phyloP scores from a whole-genome alignment of 257 asterid species.

The Solanum clarkiae region DNA sequence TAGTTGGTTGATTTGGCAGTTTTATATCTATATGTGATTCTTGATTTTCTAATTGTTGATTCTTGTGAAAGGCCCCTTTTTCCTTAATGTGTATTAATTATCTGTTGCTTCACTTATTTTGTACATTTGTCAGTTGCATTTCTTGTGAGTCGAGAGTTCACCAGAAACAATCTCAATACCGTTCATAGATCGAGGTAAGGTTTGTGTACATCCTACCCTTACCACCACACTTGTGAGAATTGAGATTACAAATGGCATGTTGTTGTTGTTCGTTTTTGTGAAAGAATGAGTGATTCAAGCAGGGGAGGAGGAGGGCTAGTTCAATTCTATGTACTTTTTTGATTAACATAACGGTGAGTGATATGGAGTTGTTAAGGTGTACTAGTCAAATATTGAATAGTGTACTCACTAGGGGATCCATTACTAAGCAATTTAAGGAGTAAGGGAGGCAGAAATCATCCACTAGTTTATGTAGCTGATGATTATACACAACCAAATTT shows the following conservation, averaged over 20 bases:
- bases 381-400: neutral
- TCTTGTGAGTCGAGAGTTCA: neutral
- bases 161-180: neutral
- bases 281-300: neutral
- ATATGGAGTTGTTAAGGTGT: neutral
- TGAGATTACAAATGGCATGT: neutral
- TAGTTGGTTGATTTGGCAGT: neutral
- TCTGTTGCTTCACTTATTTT: neutral
- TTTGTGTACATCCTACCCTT: neutral
- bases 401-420: neutral
- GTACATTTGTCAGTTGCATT: neutral
- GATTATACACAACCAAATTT: neutral
- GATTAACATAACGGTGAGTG: neutral
- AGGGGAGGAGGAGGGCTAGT: neutral
- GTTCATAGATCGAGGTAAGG: neutral
- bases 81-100: neutral
- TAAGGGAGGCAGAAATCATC: neutral
- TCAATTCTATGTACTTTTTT: neutral
- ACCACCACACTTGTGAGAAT: neutral
- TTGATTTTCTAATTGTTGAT: neutral
- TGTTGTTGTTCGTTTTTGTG: neutral
- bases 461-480: neutral
- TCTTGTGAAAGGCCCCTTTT: neutral
- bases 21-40: neutral
- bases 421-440: neutral